phyloP scores from a whole-genome alignment of 192 early-diverging fungal species.

The Gaertneriomyces sp. region DNA sequence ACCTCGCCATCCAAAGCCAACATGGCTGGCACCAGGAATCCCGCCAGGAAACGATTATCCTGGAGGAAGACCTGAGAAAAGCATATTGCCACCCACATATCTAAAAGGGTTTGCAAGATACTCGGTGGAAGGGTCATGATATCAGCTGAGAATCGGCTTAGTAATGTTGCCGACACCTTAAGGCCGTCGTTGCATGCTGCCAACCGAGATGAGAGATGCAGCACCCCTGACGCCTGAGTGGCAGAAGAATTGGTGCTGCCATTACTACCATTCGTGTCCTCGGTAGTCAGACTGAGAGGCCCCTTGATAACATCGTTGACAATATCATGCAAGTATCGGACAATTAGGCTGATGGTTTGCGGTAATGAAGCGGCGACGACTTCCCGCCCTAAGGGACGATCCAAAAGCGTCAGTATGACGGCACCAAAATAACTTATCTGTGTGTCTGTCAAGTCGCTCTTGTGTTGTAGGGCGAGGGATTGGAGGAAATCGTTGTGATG shows the following conservation, averaged over 20 bases:
- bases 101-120: slow-evolving; percentile 1
- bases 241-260: neutral
- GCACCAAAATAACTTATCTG: slow-evolving; percentile 17
- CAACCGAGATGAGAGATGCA: slow-evolving; percentile 15
- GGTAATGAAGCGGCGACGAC: slow-evolving; percentile 10
- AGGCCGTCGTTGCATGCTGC: slow-evolving; percentile 28
- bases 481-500: neutral
- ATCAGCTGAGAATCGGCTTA: slow-evolving; percentile 21
- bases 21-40: slow-evolving; percentile 26
- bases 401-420: slow-evolving; percentile 27
- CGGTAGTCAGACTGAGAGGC: neutral
- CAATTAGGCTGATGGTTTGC: slow-evolving; percentile 5
- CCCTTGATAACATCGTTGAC: neutral
- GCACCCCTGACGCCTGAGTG: neutral
- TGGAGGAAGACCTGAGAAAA: slow-evolving; percentile 19
- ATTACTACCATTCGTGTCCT: neutral
- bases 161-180: slow-evolving; percentile 23
- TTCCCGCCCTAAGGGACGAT: slow-evolving; percentile 21
- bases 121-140: no score
- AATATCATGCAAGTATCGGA: neutral
- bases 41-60: slow-evolving; percentile 39
- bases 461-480: neutral
- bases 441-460: no score
- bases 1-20: neutral
- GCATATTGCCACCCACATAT: slow-evolving; percentile 5